phyloP scores from a whole-genome alignment of 306 rosid genomes.

The Sechiopsis laciniata region DNA sequence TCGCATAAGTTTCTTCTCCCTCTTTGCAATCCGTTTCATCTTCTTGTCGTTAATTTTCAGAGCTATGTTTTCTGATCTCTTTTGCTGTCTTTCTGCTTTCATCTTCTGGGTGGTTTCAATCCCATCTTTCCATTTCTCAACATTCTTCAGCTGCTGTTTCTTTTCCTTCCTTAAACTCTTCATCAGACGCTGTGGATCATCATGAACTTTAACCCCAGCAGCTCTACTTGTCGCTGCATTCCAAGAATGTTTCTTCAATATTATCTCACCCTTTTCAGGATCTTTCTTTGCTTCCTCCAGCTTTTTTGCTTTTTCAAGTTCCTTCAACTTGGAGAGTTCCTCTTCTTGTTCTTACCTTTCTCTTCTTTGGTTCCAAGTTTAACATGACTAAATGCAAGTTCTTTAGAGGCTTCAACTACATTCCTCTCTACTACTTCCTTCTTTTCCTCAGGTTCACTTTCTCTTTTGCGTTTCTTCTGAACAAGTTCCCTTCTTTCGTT shows the following conservation, averaged over 20 bases:
- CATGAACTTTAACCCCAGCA: constrained; percentile 75
- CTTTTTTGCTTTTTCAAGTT: constrained; percentile 69
- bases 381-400: constrained; percentile 60
- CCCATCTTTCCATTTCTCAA: constrained; percentile 72
- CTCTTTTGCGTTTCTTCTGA: constrained; percentile 56
- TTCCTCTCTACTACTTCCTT: constrained; percentile 43
- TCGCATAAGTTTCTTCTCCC: constrained; percentile 84
- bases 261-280: constrained; percentile 55
- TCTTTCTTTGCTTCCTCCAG: constrained; percentile 63
- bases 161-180: constrained; percentile 58
- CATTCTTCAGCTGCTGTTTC: constrained; percentile 63
- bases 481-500: constrained; percentile 32
- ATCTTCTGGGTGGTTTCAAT: constrained; percentile 50
- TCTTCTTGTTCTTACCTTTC: constrained; percentile 45
- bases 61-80: constrained; percentile 61
- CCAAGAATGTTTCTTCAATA: constrained; percentile 64
- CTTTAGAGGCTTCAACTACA: constrained; percentile 63
- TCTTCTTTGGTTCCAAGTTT: constrained; percentile 57
- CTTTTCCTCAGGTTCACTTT: constrained; percentile 29
- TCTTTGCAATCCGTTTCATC: constrained; percentile 55
- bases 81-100: constrained; percentile 66
- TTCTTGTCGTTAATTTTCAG: constrained; percentile 61
- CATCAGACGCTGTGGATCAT: constrained; percentile 57
- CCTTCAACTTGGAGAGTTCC: constrained; percentile 50
- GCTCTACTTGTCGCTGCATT: constrained; percentile 71